These are phyloP conservation scores for Tremella mesenterica DNA, from an alignment of 768 basidiomycete genomes.

Conservation along the genomic window DNA sequence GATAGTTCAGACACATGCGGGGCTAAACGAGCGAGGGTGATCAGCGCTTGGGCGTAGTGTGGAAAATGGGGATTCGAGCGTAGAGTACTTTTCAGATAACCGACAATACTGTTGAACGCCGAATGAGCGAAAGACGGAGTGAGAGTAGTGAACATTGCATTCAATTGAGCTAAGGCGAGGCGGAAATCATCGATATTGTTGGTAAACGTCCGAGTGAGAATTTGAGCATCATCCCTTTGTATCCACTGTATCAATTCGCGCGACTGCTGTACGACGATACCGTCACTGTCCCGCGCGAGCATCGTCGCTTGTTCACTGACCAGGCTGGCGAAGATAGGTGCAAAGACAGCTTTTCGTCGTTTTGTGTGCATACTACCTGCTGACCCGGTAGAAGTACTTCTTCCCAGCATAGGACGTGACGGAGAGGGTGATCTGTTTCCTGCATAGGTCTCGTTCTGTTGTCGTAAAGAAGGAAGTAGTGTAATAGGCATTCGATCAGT, in stretches of 20 bases:
- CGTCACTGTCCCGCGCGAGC: slow-evolving; percentile 7
- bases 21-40: slow-evolving; percentile 16
- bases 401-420: neutral
- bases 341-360: slow-evolving; percentile 16
- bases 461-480: slow-evolving; percentile 14
- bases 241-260: slow-evolving; percentile 16
- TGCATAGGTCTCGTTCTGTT: slow-evolving; percentile 5
- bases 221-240: slow-evolving; percentile 25
- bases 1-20: slow-evolving; percentile 20
- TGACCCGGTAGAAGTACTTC: neutral
- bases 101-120: slow-evolving; percentile 24
- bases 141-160: slow-evolving; percentile 2
- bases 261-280: slow-evolving; percentile 6
- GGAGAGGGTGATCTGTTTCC: neutral
- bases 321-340: slow-evolving; percentile 17
- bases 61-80: slow-evolving; percentile 9
- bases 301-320: slow-evolving; percentile 17
- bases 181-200: slow-evolving; percentile 13
- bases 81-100: slow-evolving; percentile 19
- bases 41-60: slow-evolving; percentile 12
- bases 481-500: slow-evolving; percentile 23
- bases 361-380: neutral
- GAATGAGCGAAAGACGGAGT: slow-evolving; percentile 30
- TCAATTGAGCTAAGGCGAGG: slow-evolving; percentile 14
- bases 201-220: slow-evolving; percentile 19